Percentiles rank a stretch among this genome's conserved stretches.
Conservation (phyloP, 169 alveolate species). For the Nephromyces sp. region DNA sequence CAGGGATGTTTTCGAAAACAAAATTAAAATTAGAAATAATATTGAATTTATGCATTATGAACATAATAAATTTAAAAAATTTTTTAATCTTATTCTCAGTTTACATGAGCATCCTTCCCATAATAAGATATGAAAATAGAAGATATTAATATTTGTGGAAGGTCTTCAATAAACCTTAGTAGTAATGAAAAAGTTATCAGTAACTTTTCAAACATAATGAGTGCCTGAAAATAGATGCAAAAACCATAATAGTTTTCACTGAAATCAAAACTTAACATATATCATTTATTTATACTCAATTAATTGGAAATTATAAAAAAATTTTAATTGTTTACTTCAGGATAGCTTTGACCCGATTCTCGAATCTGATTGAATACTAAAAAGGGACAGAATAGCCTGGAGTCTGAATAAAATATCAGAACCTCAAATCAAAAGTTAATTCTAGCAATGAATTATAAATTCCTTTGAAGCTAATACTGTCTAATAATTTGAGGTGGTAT, state of each 20-base stretch:
- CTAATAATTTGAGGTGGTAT: background rate
- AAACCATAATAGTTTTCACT: background rate
- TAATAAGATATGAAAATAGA: constrained; percentile 7
- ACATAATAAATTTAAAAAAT: no score
- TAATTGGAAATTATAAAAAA: no score
- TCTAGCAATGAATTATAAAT: no score
- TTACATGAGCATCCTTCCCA: constrained; percentile 22
- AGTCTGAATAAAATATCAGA: background rate
- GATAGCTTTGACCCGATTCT: constrained; percentile 8
- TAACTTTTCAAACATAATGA: constrained; percentile 26
- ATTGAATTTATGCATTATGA: no score
- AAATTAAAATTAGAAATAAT: no score
- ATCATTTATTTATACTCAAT: no score
- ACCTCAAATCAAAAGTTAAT: no score
- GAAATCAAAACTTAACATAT: background rate
- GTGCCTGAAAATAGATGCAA: background rate
- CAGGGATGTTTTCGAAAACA: no score
- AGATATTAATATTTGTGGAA: constrained; percentile 24
- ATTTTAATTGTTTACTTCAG: constrained; percentile 18
- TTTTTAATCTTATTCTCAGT: no score
- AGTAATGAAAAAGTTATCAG: constrained; percentile 19
- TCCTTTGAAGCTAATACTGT: background rate
- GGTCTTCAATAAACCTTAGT: constrained; percentile 23
- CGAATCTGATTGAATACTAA: constrained; percentile 8
- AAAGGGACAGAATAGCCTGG: background rate